Evolutionary conservation across 2,329 filamentous ascomycete genomes (phyloP), one percentile per base, ranked within the genome.

Genomic region (Aspergillus brasiliensis): DNA sequence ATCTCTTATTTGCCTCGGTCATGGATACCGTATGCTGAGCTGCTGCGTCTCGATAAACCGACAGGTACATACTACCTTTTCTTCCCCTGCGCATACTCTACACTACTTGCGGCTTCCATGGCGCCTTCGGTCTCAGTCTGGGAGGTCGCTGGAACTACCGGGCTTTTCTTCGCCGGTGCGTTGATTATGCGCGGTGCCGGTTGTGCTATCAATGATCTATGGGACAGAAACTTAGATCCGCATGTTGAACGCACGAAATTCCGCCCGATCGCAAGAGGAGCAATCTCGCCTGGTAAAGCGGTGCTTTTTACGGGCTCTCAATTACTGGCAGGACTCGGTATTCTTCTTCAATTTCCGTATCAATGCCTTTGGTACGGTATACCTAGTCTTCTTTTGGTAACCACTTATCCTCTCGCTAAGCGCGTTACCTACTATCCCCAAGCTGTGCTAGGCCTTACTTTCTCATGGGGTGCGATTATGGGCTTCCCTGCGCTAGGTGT

Each of bases 161-260:
- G 69, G 21, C 72, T 76, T 25, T 79, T 77, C 63, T 80, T 76
- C 64, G 74, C 71, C 13, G 75, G 77, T 42, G 80, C 79, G 15
- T 68, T 84, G 62, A 75, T 85, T 54, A 78, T 84, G 73, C 78
- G 83, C 54, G 79, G 81, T 25, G 78, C 78, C 19, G 76, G 80
- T 4, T 86, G 84, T 67, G 78, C 82, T 0, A 85, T 84, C 73
- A 86, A 86, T 67, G 84, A 86, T 65, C 77, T 80, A 34, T 78
- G 82, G 70, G 84, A 86, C 64, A 78, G 80, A 51, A 81, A 83
- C 47, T 73, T 84, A 54, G 84, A 86, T 65, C 80, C 81, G 3
- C 74, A 80, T 61, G 82, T 84, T 8, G 77, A 76, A 63, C 78
- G 83, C 40, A 83, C 81, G 42, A 78, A 79, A 34, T 77, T 81